These are phyloP conservation scores for Globisporangium abappressorium DNA, from an alignment of 352 stramenopile genomes.

Conservation along the genomic window DNA sequence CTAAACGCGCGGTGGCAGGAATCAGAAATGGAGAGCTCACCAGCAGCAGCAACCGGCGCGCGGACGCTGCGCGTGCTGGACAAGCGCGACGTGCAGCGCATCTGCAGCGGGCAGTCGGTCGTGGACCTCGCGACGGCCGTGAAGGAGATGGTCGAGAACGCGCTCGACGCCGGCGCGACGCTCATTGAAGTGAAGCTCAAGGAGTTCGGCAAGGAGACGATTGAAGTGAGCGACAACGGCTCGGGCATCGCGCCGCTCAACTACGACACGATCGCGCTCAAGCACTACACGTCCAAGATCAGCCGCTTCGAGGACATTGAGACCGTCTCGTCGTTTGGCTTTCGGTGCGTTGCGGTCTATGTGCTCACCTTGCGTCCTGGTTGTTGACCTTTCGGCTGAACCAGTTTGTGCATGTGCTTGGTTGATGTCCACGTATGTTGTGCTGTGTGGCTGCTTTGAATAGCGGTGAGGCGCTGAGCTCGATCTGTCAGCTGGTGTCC, in stretches of 20 bases:
- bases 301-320: conserved; percentile 93
- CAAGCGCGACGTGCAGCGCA: conserved; percentile 54
- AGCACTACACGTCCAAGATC: conserved; percentile 97
- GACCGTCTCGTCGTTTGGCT: conserved; percentile 87
- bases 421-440: not conserved
- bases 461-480: conserved; percentile 94
- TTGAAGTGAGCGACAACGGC: conserved; percentile 97
- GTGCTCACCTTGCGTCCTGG: not conserved
- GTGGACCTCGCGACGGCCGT: conserved; percentile 93
- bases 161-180: conserved; percentile 64
- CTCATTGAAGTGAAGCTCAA: conserved; percentile 89
- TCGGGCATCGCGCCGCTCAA: conserved; percentile 79
- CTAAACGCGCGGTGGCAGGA: not conserved
- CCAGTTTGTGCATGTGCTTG: not conserved
- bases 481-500: conserved; percentile 89
- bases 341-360: conserved; percentile 60
- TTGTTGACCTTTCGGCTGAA: not conserved
- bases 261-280: conserved; percentile 77
- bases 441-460: conserved; percentile 1
- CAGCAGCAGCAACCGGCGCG: not conserved
- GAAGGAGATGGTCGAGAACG: conserved; percentile 98
- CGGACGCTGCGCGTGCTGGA: conserved; percentile 37
- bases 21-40: conserved; percentile 4
- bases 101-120: conserved; percentile 93
- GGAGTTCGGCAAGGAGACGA: conserved; percentile 88